Base-by-base conservation (phyloP, 768 basidiomycete species). In the Lepiota brunneoincarnata region DNA sequence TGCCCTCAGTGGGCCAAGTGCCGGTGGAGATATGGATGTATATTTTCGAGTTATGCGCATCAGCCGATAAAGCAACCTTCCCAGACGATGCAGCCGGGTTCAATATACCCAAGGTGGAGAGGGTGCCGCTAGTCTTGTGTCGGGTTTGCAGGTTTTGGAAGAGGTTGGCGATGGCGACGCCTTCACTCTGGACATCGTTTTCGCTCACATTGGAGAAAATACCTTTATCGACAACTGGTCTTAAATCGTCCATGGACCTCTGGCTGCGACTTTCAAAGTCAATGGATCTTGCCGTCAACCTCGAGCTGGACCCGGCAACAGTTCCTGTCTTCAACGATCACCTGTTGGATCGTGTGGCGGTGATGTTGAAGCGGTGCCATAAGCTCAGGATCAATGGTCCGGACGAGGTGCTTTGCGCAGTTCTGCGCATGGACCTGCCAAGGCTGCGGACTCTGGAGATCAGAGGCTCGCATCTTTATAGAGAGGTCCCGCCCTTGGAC, bases 41-140 rank as follows among this genome's bases (percentile, higher is more conserved):
- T 17, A 48, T 54, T 15, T 54, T 54, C 46, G 53, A 54, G 44
- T 9, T 54, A 28, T 46, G 45, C 35, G 26, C 41, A n/a, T 2
- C 7, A 31, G 40, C 31, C 28, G 37, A 39, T 11, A 39, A 40
- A 21, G 37, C 14, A 28, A 26, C 7, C 10, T 47, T 17, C n/a
- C 21, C 40, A 21, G 45, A 54, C 34, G 53, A 54, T 31, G 53
- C 45, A 31, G 53, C 53, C 6, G 53, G 40, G 12, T 54, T 54
- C 41, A 20, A 39, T 17, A 31, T 38, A 24, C 20, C 28, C 4
- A 18, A 23, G 3, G 44, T 35, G n/a, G n/a, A 37, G 23, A 46
- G 52, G 36, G 36, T 28, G 17, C 53, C 53, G 20, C 10, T 54
- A 20, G 15, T 42, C 4, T 24, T 54, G 53, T 46, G 53, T 14